Evolutionary conservation across 2,329 filamentous ascomycete genomes (phyloP), one percentile per base, ranked within the genome.

Genomic region (Botrytis squamosa): DNA sequence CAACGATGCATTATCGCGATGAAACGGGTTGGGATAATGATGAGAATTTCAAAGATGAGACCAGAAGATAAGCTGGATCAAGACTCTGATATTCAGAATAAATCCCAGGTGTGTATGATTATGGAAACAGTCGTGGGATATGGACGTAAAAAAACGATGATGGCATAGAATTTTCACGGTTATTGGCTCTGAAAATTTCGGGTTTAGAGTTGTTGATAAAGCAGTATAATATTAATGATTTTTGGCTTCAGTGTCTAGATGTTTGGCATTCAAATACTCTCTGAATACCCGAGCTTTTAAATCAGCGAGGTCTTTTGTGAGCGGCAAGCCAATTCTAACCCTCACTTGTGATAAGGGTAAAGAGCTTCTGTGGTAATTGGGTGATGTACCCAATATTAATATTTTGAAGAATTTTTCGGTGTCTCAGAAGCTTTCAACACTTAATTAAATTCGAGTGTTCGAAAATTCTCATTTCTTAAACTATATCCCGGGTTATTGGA

Each of bases 1-100:
- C 40, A 9, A 9, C 63, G 7, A 72, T 72, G 71, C 71, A 72
- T 72, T 72, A 60, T 60, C 59, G 63, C 20, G 71, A 72, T 69
- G 71, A 72, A 55, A 72, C 25, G 25, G 60, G 40, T 12, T 72
- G 63, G 63, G 63, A 72, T 10, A 57, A 72, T 38, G 64, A 59
- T 29, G 33, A 60, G 25, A 64, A 40, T 38, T 68, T 40, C 10
- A 69, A 42, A 46, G 52, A 68, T 16, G 63, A 68, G 25, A 42
- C 63, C 9, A 49, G 49, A 20, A 49, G 42, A 25, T 33, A 60
- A 7, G 52, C 44, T 59, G 52, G 25, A 12, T 40, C 40, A 14
- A 60, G 49, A 60, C 22, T 72, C 49, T 72, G 22, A n/a, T 38
- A 36, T n/a, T 29, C 3, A 20, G 14, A 40, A 20, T 12, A 20